Percentiles rank a stretch among this genome's conserved stretches.
phyloP scores from a whole-genome alignment of 2,329 filamentous ascomycete genomes.

The Cladosporium sp. region DNA sequence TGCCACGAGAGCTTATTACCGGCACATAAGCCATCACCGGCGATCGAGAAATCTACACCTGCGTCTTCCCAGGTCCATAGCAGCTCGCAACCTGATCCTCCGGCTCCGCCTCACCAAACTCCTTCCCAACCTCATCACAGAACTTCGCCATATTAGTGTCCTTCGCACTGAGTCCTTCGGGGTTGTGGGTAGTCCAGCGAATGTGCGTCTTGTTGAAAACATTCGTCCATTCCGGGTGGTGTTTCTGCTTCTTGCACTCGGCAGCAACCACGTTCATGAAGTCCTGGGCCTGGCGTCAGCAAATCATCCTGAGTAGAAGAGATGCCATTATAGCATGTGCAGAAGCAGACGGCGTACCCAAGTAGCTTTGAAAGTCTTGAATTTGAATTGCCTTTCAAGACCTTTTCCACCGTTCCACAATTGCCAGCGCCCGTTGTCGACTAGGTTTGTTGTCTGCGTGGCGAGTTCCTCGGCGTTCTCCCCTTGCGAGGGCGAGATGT shows the following conservation, averaged over 20 bases:
- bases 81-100: conserved; percentile 6
- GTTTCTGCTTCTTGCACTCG: conserved; percentile 63
- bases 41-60: not conserved
- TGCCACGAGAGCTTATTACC: no score
- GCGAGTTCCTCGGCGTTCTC: conserved; percentile 18
- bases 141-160: conserved; percentile 59
- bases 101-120: conserved; percentile 22
- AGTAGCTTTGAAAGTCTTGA: conserved; percentile 36
- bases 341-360: conserved; percentile 30
- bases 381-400: conserved; percentile 33
- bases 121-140: conserved; percentile 50
- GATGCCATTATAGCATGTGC: not conserved
- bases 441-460: conserved; percentile 22
- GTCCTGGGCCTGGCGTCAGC: conserved; percentile 47
- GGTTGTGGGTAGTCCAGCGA: conserved; percentile 69
- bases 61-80: conserved; percentile 1
- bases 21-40: no score
- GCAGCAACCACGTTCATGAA: conserved; percentile 71
- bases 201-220: conserved; percentile 69
- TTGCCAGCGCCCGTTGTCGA: conserved; percentile 29
- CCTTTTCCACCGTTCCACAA: conserved; percentile 31
- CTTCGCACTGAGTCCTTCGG: conserved; percentile 59
- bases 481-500: conserved; percentile 21
- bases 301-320: not conserved
- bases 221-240: conserved; percentile 76